phyloP scores from a whole-genome alignment of 768 basidiomycete species.

The Phylloporus arenicola region DNA sequence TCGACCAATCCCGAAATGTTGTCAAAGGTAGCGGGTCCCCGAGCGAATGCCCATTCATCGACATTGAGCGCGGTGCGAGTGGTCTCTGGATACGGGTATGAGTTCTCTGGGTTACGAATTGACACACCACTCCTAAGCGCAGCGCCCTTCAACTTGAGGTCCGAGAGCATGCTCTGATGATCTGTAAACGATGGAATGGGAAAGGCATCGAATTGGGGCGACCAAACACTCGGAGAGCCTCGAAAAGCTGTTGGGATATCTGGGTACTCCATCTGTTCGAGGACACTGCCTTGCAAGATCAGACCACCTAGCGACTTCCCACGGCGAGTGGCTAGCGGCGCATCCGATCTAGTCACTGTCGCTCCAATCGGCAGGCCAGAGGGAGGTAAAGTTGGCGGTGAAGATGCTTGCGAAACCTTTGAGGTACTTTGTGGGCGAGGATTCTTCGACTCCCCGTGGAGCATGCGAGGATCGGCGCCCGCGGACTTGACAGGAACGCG shows the following conservation, averaged over 20 bases:
- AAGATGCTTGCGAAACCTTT: slow-evolving; percentile 1
- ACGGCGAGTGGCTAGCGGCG: slow-evolving; percentile 36
- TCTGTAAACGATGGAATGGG: slow-evolving; percentile 21
- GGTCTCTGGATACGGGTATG: neutral
- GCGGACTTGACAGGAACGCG: slow-evolving; percentile 6
- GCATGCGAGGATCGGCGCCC: slow-evolving; percentile 2
- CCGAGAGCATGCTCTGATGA: slow-evolving; percentile 34
- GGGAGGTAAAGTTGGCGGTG: neutral
- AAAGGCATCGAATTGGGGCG: slow-evolving; percentile 24
- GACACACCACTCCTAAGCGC: slow-evolving; percentile 17
- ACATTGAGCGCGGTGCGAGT: slow-evolving; percentile 13
- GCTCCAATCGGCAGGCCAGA: neutral
- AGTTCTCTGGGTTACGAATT: slow-evolving; percentile 7
- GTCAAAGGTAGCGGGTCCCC: slow-evolving; percentile 25
- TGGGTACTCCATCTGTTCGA: slow-evolving; percentile 31
- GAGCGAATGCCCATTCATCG: slow-evolving; percentile 36
- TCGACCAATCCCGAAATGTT: slow-evolving; percentile 10
- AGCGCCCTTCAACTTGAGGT: slow-evolving; percentile 31
- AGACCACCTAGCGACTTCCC: slow-evolving; percentile 32
- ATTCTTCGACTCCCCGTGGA: slow-evolving; percentile 6
- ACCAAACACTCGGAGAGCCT: slow-evolving; percentile 31
- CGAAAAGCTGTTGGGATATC: slow-evolving; percentile 41
- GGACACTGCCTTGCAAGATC: slow-evolving; percentile 16
- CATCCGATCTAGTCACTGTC: slow-evolving; percentile 6
- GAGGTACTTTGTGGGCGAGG: neutral